Evolutionary conservation across 305 asterid species (phyloP), one percentile per base, ranked within the genome.

Genomic region (Petunia hybrid): DNA sequence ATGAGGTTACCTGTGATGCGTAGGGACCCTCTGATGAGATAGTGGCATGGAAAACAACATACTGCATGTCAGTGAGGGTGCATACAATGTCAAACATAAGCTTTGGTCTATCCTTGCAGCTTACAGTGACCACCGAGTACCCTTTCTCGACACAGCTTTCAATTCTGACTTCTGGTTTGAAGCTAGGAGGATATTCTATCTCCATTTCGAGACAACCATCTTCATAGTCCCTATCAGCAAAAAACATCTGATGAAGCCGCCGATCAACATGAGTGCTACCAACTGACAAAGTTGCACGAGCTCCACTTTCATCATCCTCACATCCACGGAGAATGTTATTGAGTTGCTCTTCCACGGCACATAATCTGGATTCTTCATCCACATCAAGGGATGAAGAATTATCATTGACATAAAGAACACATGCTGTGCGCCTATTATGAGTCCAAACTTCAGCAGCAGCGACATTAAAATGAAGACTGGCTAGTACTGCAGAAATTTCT

Each of bases 361-460:
- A 88, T 77, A 93, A 84, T 51, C 92, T 93, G 2, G 95, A 82
- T 22, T 91, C 88, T 70, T 91, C 97, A 77, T 91, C 91, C 67
- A 85, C 91, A 5, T 91, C 88, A 61, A 84, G 85, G 74, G 84
- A 87, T 35, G 95, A 85, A 4, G 85, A 80, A 74, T 91, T 88
- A 76, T 93, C 92, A 63, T 91, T 94, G 60, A 95, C 93, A 36
- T 95, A 92, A 69, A 95, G 96, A 66, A 95, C 91, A 41, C 99
- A 95, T 14, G 99, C 99, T 63, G 88, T 86, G 51, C 98, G 93
- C 48, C 91, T 88, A 82, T 94, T 95, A 76, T 95, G 98, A 8
- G 99, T 95, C 99, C 99, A 95, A 55, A 92, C 97, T 84, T 95
- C 98, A 22, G 99, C 99, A 61, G 96, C 97, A 77, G 85, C 87